A percentile compares a stretch with the other conserved stretches of the same genome.
Conservation (phyloP, 2,329 filamentous ascomycete genomes). For the Fusarium goolgardi region DNA sequence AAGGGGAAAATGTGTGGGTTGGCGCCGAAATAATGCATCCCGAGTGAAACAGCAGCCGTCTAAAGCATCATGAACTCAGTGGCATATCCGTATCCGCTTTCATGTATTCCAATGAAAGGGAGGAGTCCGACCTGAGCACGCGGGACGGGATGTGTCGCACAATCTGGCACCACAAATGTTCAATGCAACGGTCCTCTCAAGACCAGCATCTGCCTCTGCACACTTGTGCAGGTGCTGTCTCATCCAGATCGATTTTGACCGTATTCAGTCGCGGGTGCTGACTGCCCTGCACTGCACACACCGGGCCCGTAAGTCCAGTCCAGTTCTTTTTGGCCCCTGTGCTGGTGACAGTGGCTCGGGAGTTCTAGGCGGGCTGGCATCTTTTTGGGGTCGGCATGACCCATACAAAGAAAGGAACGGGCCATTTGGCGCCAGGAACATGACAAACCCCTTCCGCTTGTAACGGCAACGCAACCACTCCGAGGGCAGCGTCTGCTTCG, state of each 20-base stretch:
- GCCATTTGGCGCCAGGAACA: constrained; percentile 33
- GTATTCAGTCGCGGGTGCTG: constrained; percentile 32
- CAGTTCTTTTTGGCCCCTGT: constrained; percentile 28
- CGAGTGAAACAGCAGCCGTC: constrained; percentile 9
- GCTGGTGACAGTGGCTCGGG: constrained; percentile 6
- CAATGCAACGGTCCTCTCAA: constrained; percentile 32
- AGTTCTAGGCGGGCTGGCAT: constrained; percentile 14
- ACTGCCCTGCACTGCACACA: constrained; percentile 13
- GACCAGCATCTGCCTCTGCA: constrained; percentile 29
- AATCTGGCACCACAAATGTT: constrained; percentile 28
- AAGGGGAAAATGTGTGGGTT: background rate
- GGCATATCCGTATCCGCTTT: constrained; percentile 17
- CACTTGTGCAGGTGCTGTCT: constrained; percentile 44
- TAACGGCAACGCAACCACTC: constrained; percentile 15
- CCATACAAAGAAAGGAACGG: constrained; percentile 25
- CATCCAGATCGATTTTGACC: constrained; percentile 33
- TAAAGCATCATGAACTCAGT: constrained; percentile 1
- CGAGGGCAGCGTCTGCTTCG: background rate
- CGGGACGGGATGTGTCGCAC: constrained; percentile 40
- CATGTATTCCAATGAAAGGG: constrained; percentile 10
- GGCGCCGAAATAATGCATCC: background rate
- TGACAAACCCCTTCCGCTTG: constrained; percentile 7
- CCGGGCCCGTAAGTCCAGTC: constrained; percentile 7
- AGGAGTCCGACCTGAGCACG: constrained; percentile 14
- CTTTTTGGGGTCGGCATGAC: constrained; percentile 36